Conservation (phyloP, 129 eudicot genomes). For the Ambrosia artemisiifolia region DNA sequence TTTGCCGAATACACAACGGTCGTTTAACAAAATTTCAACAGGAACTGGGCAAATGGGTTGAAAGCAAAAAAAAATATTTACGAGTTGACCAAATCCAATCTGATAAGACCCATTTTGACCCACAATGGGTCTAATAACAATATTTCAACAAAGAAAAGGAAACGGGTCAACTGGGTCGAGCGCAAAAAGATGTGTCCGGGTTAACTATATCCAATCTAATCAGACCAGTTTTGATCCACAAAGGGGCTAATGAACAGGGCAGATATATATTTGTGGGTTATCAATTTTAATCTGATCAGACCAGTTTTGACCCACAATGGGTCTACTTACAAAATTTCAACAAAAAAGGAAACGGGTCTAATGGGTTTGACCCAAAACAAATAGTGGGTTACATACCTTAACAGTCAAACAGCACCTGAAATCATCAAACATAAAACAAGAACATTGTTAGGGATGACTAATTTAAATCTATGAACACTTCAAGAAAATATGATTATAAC, state of each 20-base stretch:
- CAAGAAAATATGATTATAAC: neutral
- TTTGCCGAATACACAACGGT: too few species aligned
- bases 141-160: too few species aligned
- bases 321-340: neutral
- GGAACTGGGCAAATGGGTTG: too few species aligned
- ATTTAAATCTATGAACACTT: neutral
- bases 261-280: neutral
- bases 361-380: neutral
- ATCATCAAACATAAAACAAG: slow-evolving; percentile 5
- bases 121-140: neutral
- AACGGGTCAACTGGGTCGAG: neutral
- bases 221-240: too few species aligned
- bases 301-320: neutral
- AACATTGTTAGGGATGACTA: slow-evolving; percentile 14
- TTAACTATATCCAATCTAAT: neutral
- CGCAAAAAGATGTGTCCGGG: neutral
- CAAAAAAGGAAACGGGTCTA: neutral
- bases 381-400: slow-evolving; percentile 45
- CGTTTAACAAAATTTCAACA: too few species aligned
- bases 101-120: too few species aligned
- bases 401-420: slow-evolving; percentile 94
- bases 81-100: too few species aligned
- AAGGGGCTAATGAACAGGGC: neutral
- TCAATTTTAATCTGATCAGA: neutral
- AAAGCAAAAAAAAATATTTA: too few species aligned